Evolutionary conservation across 179 eudicot species (phyloP).

Genomic region (Dionaea muscipula): DNA sequence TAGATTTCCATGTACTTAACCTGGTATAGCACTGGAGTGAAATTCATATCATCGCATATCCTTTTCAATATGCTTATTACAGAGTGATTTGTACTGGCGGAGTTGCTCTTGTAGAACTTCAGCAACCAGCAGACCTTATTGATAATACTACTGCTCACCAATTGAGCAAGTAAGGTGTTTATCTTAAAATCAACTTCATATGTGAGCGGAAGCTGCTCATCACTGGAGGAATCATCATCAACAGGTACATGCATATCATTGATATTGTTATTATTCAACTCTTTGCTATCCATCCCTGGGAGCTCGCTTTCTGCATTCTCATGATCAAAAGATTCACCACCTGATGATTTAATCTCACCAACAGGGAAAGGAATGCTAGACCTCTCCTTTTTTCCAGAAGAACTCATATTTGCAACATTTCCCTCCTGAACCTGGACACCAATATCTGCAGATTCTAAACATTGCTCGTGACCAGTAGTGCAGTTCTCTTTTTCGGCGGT

Average conservation of each 20-base stretch:
- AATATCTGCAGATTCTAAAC: slow-evolving; percentile 14
- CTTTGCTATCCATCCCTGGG: slow-evolving; percentile 21
- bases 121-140: slow-evolving; percentile 81
- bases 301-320: slow-evolving; percentile 16
- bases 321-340: slow-evolving; percentile 11
- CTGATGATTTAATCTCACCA: slow-evolving; percentile 21
- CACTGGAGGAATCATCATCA: slow-evolving; percentile 59
- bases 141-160: slow-evolving; percentile 49
- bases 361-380: slow-evolving; percentile 15
- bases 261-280: slow-evolving; percentile 21
- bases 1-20: slow-evolving; percentile 18
- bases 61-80: slow-evolving; percentile 54
- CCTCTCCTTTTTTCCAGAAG: slow-evolving; percentile 20
- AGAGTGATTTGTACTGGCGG: slow-evolving; percentile 70
- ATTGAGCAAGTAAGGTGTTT: slow-evolving; percentile 57
- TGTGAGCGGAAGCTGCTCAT: slow-evolving; percentile 44
- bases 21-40: slow-evolving; percentile 96
- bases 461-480: slow-evolving; percentile 18
- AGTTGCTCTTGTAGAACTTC: slow-evolving; percentile 73
- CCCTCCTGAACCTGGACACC: slow-evolving; percentile 11
- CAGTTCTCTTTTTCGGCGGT: slow-evolving; percentile 22
- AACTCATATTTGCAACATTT: slow-evolving; percentile 8
- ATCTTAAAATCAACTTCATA: slow-evolving; percentile 80
- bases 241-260: slow-evolving; percentile 23
- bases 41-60: slow-evolving; percentile 86